Evolutionary conservation across 148 eudicot genomes (phyloP).

Genomic region (Arbutus unedo): DNA sequence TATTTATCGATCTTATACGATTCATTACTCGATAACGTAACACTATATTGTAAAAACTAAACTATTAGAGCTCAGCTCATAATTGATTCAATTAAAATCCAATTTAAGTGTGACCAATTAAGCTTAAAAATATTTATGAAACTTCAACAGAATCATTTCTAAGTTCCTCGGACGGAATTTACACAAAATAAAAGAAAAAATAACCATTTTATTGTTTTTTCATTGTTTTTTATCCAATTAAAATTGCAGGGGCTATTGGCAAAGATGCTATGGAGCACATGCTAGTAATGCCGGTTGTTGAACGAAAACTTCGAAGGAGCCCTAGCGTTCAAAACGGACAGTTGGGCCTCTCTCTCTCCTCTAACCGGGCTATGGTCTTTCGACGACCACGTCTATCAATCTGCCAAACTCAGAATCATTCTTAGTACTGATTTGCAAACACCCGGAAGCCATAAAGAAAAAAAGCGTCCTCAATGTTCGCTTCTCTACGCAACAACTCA

Average conservation of each 20-base stretch:
- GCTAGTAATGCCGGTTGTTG: not conserved
- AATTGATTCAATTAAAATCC: no score
- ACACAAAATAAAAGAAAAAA: not conserved
- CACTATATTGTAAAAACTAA: no score
- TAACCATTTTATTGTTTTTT: no score
- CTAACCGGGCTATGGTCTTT: conserved; percentile 25
- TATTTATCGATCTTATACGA: no score
- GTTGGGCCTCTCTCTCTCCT: conserved; percentile 10
- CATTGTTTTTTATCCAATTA: no score
- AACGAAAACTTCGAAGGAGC: not conserved
- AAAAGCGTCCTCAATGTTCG: conserved; percentile 14
- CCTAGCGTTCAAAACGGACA: conserved; percentile 4
- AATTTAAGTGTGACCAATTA: no score
- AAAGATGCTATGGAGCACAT: no score
- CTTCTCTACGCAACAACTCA: conserved; percentile 8
- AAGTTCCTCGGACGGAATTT: not conserved
- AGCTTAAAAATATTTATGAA: no score
- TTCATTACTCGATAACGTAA: no score
- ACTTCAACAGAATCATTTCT: not conserved
- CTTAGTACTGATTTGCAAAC: conserved; percentile 1
- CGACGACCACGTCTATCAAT: conserved; percentile 36
- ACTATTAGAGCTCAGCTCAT: no score
- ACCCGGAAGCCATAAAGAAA: not conserved
- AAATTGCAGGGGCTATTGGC: no score
- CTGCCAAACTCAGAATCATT: not conserved